Evolutionary conservation across 179 eudicot genomes (phyloP).

Genomic region (Beta corolliflora): DNA sequence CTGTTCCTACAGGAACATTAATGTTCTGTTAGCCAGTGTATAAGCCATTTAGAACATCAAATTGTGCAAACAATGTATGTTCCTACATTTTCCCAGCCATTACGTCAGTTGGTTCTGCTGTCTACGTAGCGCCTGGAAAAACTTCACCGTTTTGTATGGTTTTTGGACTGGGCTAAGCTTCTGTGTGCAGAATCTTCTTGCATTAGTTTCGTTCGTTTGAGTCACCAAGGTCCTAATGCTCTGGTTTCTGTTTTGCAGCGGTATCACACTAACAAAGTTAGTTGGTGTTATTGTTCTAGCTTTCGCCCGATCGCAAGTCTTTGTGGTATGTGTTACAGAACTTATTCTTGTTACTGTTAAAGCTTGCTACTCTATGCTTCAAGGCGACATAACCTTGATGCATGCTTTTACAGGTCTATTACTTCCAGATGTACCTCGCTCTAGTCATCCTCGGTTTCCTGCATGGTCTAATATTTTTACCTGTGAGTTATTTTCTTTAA

Average conservation of each 20-base stretch:
- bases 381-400: not conserved
- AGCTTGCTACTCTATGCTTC: not conserved
- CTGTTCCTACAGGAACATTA: not conserved
- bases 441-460: constrained; percentile 94
- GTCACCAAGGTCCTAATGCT: constrained; percentile 1
- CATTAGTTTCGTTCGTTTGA: not conserved
- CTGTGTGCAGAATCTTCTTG: not conserved
- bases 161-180: not conserved
- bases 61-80: not conserved
- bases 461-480: constrained; percentile 93
- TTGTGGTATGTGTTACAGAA: constrained; percentile 65
- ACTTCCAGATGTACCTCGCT: constrained; percentile 94
- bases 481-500: constrained; percentile 58
- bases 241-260: constrained; percentile 55
- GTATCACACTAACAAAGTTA: constrained; percentile 92
- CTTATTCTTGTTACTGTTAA: not conserved
- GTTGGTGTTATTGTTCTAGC: constrained; percentile 96
- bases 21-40: no score
- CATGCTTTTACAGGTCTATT: constrained; percentile 75
- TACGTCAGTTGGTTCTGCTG: not conserved
- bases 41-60: no score
- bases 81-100: not conserved
- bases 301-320: constrained; percentile 90
- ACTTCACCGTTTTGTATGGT: not conserved
- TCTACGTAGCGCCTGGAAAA: not conserved